Evolutionary conservation across 306 rosid genomes (phyloP).

Genomic region (Prosopis cineraria): DNA sequence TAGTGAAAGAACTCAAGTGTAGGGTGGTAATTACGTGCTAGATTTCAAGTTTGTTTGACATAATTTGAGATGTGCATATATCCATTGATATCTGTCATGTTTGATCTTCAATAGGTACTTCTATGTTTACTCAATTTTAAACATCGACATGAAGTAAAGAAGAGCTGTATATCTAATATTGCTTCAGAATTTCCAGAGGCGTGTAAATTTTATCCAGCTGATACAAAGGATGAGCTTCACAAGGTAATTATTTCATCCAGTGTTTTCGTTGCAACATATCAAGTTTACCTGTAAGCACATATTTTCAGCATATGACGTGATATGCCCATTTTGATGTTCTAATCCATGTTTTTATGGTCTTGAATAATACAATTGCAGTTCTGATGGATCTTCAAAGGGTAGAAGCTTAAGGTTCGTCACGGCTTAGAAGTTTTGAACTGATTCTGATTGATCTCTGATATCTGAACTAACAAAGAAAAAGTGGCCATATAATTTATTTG

Average conservation of each 20-base stretch:
- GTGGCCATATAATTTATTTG: background rate
- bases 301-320: constrained; percentile 1
- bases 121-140: no score
- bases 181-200: constrained; percentile 87
- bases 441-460: constrained; percentile 19
- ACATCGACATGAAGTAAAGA: constrained; percentile 69
- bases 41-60: constrained; percentile 6
- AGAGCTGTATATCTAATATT: constrained; percentile 68
- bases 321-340: constrained; percentile 23
- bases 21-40: constrained; percentile 50
- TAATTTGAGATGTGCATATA: background rate
- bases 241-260: constrained; percentile 57
- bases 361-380: constrained; percentile 57
- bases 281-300: background rate
- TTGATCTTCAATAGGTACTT: constrained; percentile 63
- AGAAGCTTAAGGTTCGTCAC: constrained; percentile 78
- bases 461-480: background rate
- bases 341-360: background rate
- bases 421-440: constrained; percentile 71
- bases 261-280: constrained; percentile 1
- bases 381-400: constrained; percentile 90
- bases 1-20: no score
- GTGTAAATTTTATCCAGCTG: constrained; percentile 85
- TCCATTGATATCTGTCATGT: constrained; percentile 33
- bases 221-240: constrained; percentile 86